These are phyloP conservation scores for Aspergillaceae sp. DNA, from an alignment of 2,329 filamentous ascomycete genomes.

Conservation along the genomic window DNA sequence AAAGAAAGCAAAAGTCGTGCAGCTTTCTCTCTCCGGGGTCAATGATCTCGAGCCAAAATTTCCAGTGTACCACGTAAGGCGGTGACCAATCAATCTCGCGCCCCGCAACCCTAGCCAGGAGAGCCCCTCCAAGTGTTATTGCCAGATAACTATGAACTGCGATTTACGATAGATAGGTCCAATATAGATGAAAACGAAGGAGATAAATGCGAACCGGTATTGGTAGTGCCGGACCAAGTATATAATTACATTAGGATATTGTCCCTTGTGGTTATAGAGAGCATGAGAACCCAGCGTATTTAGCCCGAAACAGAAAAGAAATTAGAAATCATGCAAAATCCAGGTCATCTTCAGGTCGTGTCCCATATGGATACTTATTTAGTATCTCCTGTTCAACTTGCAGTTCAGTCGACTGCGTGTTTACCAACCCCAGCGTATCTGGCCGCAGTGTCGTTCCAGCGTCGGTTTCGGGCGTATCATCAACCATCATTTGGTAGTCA, in stretches of 20 bases:
- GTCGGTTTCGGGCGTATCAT: slow-evolving; percentile 18
- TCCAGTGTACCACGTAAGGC: slow-evolving; percentile 31
- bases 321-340: slow-evolving; percentile 10
- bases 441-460: slow-evolving; percentile 25
- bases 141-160: no score
- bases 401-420: slow-evolving; percentile 30
- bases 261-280: no score
- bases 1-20: slow-evolving; percentile 13
- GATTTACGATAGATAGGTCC: no score
- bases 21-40: slow-evolving; percentile 19
- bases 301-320: not conserved
- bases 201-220: no score
- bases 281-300: no score
- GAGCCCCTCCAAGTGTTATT: not conserved
- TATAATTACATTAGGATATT: no score
- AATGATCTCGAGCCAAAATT: slow-evolving; percentile 34
- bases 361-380: slow-evolving; percentile 32
- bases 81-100: slow-evolving; percentile 26
- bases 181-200: no score
- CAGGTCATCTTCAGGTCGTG: slow-evolving; percentile 26
- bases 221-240: no score
- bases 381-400: slow-evolving; percentile 35
- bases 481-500: slow-evolving; percentile 37
- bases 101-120: slow-evolving; percentile 11
- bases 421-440: slow-evolving; percentile 31